These are phyloP conservation scores for Neocatenulostroma microsporum DNA, from an alignment of 2,329 filamentous ascomycete genomes.

Conservation along the genomic window DNA sequence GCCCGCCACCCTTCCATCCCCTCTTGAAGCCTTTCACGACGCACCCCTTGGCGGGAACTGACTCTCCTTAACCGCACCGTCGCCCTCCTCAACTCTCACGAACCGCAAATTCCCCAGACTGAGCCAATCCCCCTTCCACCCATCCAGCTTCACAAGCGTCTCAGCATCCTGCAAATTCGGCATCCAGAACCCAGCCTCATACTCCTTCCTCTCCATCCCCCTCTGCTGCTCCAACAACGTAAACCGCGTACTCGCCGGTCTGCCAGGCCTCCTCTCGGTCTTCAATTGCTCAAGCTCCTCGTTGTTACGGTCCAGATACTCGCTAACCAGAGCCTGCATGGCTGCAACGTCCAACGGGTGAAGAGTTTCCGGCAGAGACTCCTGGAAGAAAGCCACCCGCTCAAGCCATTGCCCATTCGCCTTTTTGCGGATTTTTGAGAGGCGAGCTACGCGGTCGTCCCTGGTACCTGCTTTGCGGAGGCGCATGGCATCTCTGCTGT, in stretches of 20 bases:
- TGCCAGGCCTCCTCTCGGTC: conserved; percentile 64
- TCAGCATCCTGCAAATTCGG: conserved; percentile 66
- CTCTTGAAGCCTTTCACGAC: conserved; percentile 52
- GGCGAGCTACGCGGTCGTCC: conserved; percentile 72
- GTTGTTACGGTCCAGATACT: conserved; percentile 54
- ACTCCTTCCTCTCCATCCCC: conserved; percentile 66
- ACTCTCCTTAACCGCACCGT: conserved; percentile 58
- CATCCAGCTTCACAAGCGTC: conserved; percentile 57
- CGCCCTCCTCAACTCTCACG: conserved; percentile 64
- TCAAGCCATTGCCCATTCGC: conserved; percentile 59
- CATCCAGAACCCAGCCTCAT: conserved; percentile 75
- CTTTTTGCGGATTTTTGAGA: conserved; percentile 62
- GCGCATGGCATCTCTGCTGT: conserved; percentile 76
- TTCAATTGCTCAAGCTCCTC: conserved; percentile 61
- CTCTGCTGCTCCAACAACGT: conserved; percentile 68
- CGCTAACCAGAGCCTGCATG: conserved; percentile 46
- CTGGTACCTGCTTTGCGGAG: conserved; percentile 70
- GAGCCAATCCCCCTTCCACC: conserved; percentile 80
- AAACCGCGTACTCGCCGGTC: conserved; percentile 69
- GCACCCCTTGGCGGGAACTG: conserved; percentile 62
- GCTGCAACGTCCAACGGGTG: conserved; percentile 47
- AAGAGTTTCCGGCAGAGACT: conserved; percentile 25
- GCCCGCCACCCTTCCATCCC: neutral
- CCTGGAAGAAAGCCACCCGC: conserved; percentile 63
- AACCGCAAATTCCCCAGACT: conserved; percentile 69